Conservation (phyloP, 495 filamentous ascomycete genomes). For the Chlorociboria aeruginascens region DNA sequence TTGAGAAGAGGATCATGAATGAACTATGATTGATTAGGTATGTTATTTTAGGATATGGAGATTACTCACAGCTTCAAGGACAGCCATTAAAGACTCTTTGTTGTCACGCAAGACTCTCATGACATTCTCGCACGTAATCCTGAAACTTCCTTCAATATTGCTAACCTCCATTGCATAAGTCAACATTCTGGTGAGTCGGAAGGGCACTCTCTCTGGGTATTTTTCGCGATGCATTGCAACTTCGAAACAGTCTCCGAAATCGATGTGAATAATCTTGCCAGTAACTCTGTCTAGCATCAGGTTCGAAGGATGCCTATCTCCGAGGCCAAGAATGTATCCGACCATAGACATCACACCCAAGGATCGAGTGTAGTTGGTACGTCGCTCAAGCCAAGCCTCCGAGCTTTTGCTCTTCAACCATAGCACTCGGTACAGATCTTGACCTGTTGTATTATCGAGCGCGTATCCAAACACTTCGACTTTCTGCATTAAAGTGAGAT, state of each 20-base stretch:
- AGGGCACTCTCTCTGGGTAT: constrained; percentile 93
- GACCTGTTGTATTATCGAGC: constrained; percentile 95
- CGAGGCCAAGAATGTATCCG: constrained; percentile 92
- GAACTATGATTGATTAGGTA: constrained; percentile 43
- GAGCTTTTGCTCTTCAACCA: constrained; percentile 99
- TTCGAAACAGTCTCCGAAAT: constrained; percentile 99
- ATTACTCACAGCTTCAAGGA: constrained; percentile 82
- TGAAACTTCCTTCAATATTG: constrained; percentile 97
- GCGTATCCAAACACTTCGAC: constrained; percentile 99
- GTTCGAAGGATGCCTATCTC: constrained; percentile 94
- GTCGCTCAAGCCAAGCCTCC: constrained; percentile 90
- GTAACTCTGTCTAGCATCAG: constrained; percentile 92
- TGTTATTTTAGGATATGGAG: not conserved
- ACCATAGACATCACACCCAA: constrained; percentile 99
- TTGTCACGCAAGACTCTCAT: constrained; percentile 95
- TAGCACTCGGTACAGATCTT: constrained; percentile 93
- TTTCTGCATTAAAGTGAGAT: constrained; percentile 98
- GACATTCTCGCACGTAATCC: constrained; percentile 93
- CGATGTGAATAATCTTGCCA: constrained; percentile 93
- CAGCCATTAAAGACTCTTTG: constrained; percentile 97
- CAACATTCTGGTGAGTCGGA: constrained; percentile 95
- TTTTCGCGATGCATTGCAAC: constrained; percentile 99
- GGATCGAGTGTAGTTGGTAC: constrained; percentile 95
- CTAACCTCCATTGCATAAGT: constrained; percentile 99
- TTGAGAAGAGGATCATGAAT: constrained; percentile 97